Percentiles rank a stretch among this genome's conserved stretches.
Evolutionary conservation across 1,284 basidiomycete species (phyloP).

Genomic region (Ustilago vetiveriae): DNA sequence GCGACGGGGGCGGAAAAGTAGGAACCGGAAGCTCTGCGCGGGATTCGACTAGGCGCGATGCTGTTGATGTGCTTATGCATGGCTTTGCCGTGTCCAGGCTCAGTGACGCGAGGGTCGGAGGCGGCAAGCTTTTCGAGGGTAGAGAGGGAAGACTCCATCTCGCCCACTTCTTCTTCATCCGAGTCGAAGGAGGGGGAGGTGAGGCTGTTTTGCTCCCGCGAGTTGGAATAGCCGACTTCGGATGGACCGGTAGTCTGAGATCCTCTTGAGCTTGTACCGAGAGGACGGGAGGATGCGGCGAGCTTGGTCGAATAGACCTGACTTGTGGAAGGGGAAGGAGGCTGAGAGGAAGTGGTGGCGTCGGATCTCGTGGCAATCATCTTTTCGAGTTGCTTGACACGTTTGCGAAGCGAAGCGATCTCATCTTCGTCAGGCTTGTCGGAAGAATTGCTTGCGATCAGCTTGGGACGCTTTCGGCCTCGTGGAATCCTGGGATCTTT

Average conservation of each 20-base stretch:
- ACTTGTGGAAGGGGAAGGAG: constrained; percentile 12
- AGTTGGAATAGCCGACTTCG: constrained; percentile 14
- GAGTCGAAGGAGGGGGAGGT: constrained; percentile 15
- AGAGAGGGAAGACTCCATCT: constrained; percentile 29
- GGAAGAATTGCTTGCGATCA: constrained; percentile 4
- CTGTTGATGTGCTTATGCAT: constrained; percentile 38
- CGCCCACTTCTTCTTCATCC: constrained; percentile 33
- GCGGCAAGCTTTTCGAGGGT: constrained; percentile 46
- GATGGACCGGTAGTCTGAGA: constrained; percentile 23
- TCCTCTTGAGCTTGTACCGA: constrained; percentile 30
- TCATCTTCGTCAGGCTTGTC: constrained; percentile 27
- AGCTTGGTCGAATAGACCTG: constrained; percentile 11
- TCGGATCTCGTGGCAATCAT: constrained; percentile 2
- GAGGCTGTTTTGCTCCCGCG: constrained; percentile 18
- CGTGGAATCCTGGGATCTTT: constrained; percentile 47
- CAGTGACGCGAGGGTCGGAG: constrained; percentile 35
- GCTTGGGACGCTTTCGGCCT: constrained; percentile 47
- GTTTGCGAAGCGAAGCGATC: constrained; percentile 29
- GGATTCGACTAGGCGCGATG: constrained; percentile 5
- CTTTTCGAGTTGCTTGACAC: constrained; percentile 35
- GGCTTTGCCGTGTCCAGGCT: constrained; percentile 35
- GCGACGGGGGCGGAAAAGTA: constrained; percentile 18
- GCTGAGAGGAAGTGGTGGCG: constrained; percentile 3
- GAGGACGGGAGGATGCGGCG: constrained; percentile 10
- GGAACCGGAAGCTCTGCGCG: constrained; percentile 9